phyloP scores from a whole-genome alignment of 2,329 filamentous ascomycete genomes.

The Thelonectria olida region DNA sequence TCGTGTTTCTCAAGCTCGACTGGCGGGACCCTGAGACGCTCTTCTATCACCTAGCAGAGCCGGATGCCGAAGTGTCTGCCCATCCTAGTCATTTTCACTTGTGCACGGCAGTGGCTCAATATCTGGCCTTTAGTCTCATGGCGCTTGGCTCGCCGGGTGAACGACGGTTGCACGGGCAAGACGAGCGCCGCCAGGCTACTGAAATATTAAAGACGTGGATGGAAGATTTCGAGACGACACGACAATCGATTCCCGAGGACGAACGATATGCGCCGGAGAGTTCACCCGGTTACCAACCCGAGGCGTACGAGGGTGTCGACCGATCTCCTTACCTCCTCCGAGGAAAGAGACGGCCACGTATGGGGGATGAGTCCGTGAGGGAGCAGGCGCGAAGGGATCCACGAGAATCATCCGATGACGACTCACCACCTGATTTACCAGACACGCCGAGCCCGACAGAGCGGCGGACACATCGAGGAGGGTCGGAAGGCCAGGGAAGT shows the following conservation, averaged over 20 bases:
- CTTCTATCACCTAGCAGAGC: conserved; percentile 15
- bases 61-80: background rate
- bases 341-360: conserved; percentile 36
- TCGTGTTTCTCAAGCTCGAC: conserved; percentile 18
- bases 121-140: conserved; percentile 17
- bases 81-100: background rate
- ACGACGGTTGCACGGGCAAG: background rate
- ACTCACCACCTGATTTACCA: background rate
- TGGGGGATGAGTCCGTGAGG: background rate
- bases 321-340: conserved; percentile 34
- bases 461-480: background rate
- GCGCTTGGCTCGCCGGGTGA: conserved; percentile 9
- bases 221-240: background rate
- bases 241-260: background rate
- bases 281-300: background rate
- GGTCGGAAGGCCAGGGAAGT: background rate
- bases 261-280: background rate
- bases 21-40: conserved; percentile 12
- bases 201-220: background rate
- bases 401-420: background rate
- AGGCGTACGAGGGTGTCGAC: conserved; percentile 21
- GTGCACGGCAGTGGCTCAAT: conserved; percentile 13
- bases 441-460: conserved; percentile 1
- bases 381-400: background rate
- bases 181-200: conserved; percentile 12